Conservation (phyloP, 257 asterid genomes). For the Penstemon barbatus region DNA sequence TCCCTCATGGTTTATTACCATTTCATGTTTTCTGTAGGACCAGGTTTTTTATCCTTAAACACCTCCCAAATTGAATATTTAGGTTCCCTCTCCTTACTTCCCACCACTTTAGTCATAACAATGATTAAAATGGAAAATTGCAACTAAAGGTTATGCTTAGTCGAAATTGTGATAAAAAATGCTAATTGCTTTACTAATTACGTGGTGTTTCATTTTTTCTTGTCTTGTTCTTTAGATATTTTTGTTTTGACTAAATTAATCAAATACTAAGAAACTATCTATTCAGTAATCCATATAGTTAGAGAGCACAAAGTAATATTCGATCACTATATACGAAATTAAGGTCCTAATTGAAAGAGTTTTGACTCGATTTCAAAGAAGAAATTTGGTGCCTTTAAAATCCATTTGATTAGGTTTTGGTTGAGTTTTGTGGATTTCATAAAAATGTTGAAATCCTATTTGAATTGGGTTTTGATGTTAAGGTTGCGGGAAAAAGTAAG, state of each 20-base stretch:
- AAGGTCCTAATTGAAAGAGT: too few species aligned
- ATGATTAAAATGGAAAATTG: constrained; percentile 3
- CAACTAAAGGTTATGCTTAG: not conserved
- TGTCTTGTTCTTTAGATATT: not conserved
- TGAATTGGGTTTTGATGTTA: too few species aligned
- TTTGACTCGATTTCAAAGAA: too few species aligned
- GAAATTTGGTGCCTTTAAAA: too few species aligned
- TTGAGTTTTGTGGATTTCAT: too few species aligned
- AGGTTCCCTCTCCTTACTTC: not conserved
- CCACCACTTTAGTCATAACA: not conserved
- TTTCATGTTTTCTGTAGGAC: constrained; percentile 10
- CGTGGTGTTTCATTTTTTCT: not conserved
- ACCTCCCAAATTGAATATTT: constrained; percentile 18
- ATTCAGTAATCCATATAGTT: too few species aligned
- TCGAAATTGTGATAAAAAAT: not conserved
- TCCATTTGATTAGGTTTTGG: too few species aligned
- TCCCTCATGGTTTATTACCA: constrained; percentile 27
- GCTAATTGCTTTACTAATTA: not conserved
- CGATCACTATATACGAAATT: too few species aligned
- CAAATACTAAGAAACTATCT: not conserved
- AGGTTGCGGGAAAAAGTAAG: too few species aligned
- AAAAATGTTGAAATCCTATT: too few species aligned
- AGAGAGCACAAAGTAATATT: too few species aligned
- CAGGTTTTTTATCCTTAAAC: constrained; percentile 35
- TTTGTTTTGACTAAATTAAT: constrained; percentile 9